Evolutionary conservation across 345 rosid species (phyloP).

Genomic region (Rhodamnia rubescens): DNA sequence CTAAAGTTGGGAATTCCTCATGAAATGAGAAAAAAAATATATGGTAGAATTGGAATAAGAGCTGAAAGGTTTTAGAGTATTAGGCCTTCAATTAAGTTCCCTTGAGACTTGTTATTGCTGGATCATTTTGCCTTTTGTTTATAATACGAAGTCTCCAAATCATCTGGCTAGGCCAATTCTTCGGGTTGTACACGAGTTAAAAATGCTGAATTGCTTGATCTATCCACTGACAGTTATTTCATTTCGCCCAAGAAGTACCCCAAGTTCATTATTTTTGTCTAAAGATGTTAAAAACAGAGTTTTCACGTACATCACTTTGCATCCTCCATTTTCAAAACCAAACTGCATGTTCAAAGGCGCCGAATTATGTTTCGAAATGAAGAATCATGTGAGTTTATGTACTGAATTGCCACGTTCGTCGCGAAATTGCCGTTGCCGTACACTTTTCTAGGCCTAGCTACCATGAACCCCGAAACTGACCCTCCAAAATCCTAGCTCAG

Average conservation of each 20-base stretch:
- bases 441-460: background rate
- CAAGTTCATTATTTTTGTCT: no score
- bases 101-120: background rate
- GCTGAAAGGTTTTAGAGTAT: no score
- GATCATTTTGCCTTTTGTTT: background rate
- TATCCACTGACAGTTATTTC: background rate
- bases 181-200: background rate
- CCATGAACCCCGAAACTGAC: no score
- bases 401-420: background rate
- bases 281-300: background rate
- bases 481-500: no score
- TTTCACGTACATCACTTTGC: background rate
- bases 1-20: no score
- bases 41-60: no score
- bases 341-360: background rate
- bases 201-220: background rate
- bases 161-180: background rate
- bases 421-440: background rate
- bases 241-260: no score
- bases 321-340: background rate
- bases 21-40: no score
- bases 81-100: background rate
- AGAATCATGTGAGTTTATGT: background rate
- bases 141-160: background rate
- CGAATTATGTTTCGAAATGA: background rate